These are phyloP conservation scores for Periconia sp. DNA, from an alignment of 2,329 filamentous ascomycete genomes.

Conservation along the genomic window DNA sequence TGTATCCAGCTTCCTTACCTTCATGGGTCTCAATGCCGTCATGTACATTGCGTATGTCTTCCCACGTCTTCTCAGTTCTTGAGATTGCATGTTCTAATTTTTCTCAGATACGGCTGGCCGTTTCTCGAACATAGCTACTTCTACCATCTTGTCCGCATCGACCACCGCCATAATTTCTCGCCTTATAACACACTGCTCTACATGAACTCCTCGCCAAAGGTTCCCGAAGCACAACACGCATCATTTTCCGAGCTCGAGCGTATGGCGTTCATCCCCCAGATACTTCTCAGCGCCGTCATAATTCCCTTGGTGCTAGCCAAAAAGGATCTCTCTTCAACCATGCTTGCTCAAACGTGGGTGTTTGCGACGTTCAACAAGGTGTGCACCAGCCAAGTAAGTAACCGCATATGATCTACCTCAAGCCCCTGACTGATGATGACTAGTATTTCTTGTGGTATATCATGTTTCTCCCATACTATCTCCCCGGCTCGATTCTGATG, in stretches of 20 bases:
- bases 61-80: conserved; percentile 8
- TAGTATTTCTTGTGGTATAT: conserved; percentile 99
- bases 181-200: conserved; percentile 93
- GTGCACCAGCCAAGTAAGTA: conserved; percentile 89
- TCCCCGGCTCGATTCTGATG: conserved; percentile 76
- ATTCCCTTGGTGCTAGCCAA: conserved; percentile 79
- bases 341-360: conserved; percentile 94
- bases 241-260: conserved; percentile 65
- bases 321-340: conserved; percentile 75
- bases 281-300: conserved; percentile 74
- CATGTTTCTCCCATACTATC: conserved; percentile 87
- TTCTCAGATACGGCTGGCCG: conserved; percentile 69
- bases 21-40: conserved; percentile 69
- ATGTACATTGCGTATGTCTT: conserved; percentile 73
- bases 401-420: background rate
- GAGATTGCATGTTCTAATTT: conserved; percentile 1
- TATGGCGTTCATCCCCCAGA: conserved; percentile 84
- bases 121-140: conserved; percentile 91
- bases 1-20: conserved; percentile 69
- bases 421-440: background rate
- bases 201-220: conserved; percentile 67
- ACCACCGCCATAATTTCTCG: conserved; percentile 98
- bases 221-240: conserved; percentile 29
- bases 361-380: conserved; percentile 99
- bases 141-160: conserved; percentile 88